Evolutionary conservation across 129 eudicot genomes (phyloP).

Genomic region (Lactuca sativa): DNA sequence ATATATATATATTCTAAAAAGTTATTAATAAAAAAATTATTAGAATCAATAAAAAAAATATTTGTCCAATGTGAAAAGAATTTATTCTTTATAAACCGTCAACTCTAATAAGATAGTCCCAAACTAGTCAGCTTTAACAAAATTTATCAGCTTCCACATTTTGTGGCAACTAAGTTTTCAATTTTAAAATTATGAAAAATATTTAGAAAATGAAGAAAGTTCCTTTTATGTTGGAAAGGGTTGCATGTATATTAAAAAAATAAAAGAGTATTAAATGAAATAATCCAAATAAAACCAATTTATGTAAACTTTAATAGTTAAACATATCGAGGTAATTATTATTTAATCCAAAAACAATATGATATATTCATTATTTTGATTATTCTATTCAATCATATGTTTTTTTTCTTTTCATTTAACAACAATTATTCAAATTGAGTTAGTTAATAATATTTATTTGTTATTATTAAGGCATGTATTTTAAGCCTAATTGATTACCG

Average conservation of each 20-base stretch:
- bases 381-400: too few species aligned
- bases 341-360: not conserved
- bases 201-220: not conserved
- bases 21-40: too few species aligned
- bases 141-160: not conserved
- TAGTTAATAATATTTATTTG: too few species aligned
- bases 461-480: too few species aligned
- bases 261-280: constrained; percentile 6
- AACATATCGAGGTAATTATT: not conserved
- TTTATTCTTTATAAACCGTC: not conserved
- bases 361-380: too few species aligned
- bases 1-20: too few species aligned
- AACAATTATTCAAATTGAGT: too few species aligned
- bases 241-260: not conserved
- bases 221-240: not conserved
- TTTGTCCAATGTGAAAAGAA: not conserved
- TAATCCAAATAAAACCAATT: constrained; percentile 1
- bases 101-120: not conserved
- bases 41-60: not conserved
- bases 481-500: too few species aligned
- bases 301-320: not conserved
- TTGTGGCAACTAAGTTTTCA: constrained; percentile 2
- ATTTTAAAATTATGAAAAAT: constrained; percentile 1
- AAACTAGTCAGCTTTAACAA: constrained; percentile 8
- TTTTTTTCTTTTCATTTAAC: too few species aligned